These are phyloP conservation scores for Penicillium parvum DNA, from an alignment of 495 filamentous ascomycete genomes.

Conservation along the genomic window DNA sequence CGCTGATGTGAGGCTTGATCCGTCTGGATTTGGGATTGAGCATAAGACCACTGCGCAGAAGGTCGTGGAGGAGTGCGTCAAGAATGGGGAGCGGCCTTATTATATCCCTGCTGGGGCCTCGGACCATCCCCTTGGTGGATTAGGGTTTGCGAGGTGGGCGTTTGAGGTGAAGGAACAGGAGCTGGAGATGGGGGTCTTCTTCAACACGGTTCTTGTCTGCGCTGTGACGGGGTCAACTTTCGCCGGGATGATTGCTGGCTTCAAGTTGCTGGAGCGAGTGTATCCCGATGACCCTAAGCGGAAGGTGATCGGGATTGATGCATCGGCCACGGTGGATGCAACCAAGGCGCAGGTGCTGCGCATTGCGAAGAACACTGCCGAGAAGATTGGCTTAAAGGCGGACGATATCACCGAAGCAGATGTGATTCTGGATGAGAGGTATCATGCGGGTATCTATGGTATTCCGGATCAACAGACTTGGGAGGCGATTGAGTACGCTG, in stretches of 20 bases:
- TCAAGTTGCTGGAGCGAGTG: constrained; percentile 50
- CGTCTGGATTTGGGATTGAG: constrained; percentile 53
- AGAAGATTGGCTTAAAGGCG: constrained; percentile 50
- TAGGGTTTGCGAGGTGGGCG: constrained; percentile 63
- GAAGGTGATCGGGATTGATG: constrained; percentile 58
- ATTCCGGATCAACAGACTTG: constrained; percentile 53
- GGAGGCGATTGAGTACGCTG: constrained; percentile 58
- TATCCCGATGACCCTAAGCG: constrained; percentile 35
- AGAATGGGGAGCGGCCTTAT: constrained; percentile 51
- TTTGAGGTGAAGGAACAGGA: constrained; percentile 59
- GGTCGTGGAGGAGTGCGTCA: constrained; percentile 43
- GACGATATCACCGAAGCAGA: constrained; percentile 53
- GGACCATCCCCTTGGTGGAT: constrained; percentile 59
- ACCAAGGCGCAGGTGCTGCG: constrained; percentile 54
- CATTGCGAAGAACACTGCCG: constrained; percentile 56
- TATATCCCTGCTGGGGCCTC: constrained; percentile 63
- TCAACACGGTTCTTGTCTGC: constrained; percentile 58
- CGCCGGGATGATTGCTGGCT: constrained; percentile 61
- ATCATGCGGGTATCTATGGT: constrained; percentile 58
- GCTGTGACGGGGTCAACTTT: constrained; percentile 60
- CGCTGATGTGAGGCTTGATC: constrained; percentile 50
- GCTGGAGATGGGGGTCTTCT: constrained; percentile 49
- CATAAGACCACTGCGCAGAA: constrained; percentile 50
- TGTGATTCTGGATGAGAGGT: constrained; percentile 56
- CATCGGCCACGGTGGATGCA: constrained; percentile 50